A percentile compares a stretch with the other conserved stretches of the same genome.
phyloP scores from a whole-genome alignment of 140 eudicot species.

The Oenanthe javanica region DNA sequence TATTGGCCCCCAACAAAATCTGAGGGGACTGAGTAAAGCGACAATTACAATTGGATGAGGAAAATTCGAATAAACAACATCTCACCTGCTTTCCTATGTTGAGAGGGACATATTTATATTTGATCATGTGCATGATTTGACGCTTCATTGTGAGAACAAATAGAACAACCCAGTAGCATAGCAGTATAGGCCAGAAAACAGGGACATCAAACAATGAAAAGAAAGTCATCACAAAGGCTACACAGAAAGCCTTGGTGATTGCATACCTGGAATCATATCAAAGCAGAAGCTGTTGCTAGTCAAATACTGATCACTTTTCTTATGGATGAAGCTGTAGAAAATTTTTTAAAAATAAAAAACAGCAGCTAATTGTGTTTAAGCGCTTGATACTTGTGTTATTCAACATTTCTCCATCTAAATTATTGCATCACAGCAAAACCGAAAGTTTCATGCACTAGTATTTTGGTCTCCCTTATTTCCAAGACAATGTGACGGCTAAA shows the following conservation, averaged over 20 bases:
- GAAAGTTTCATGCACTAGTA: not conserved
- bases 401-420: not conserved
- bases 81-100: conserved; percentile 58
- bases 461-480: not conserved
- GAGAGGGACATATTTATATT: conserved; percentile 57
- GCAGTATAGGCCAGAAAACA: conserved; percentile 67
- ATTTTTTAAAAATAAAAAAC: not conserved
- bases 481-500: not conserved
- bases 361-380: not conserved
- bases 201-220: conserved; percentile 9
- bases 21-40: not conserved
- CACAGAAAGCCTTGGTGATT: conserved; percentile 56
- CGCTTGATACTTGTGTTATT: not conserved
- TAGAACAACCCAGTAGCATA: conserved; percentile 42
- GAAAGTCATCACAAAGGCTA: conserved; percentile 34
- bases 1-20: not conserved
- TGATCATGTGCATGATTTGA: conserved; percentile 61
- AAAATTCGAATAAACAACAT: conserved; percentile 1
- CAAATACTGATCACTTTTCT: not conserved
- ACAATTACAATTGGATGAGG: not conserved
- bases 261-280: conserved; percentile 54
- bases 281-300: not conserved
- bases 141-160: conserved; percentile 45
- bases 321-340: not conserved
- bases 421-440: not conserved